phyloP scores from a whole-genome alignment of 2,329 filamentous ascomycete species.

The Emydomyces testavorans region DNA sequence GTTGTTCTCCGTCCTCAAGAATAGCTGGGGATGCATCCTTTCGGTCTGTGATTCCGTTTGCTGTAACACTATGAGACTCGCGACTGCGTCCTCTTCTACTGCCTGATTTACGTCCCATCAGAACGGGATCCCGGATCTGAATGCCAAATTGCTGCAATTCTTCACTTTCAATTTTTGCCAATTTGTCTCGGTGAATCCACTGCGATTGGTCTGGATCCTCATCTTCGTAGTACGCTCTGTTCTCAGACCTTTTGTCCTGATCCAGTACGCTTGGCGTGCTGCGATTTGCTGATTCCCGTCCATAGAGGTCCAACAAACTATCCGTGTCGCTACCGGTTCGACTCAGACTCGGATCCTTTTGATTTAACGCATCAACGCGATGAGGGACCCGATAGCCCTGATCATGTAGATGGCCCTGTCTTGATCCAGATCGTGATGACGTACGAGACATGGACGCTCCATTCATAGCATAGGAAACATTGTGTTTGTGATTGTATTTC shows the following conservation, averaged over 20 bases:
- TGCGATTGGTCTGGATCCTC: constrained; percentile 29
- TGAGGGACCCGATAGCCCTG: constrained; percentile 20
- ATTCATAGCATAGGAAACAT: constrained; percentile 25
- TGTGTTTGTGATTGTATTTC: constrained; percentile 24
- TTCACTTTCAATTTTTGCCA: constrained; percentile 41
- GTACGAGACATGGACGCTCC: constrained; percentile 26
- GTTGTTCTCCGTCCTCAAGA: constrained; percentile 27
- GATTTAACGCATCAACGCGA: constrained; percentile 24
- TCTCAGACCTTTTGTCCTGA: constrained; percentile 11
- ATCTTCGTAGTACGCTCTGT: constrained; percentile 14
- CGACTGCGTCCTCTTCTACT: constrained; percentile 29
- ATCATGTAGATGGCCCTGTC: constrained; percentile 24
- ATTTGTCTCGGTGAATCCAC: constrained; percentile 43
- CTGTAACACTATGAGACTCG: constrained; percentile 26
- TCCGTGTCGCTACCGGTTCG: constrained; percentile 32
- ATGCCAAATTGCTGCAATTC: constrained; percentile 40
- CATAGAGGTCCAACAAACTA: constrained; percentile 29
- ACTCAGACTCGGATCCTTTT: constrained; percentile 26
- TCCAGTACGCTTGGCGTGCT: constrained; percentile 21
- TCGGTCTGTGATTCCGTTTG: constrained; percentile 24
- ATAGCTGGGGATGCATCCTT: constrained; percentile 27
- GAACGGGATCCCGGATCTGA: constrained; percentile 29
- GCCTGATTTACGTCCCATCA: constrained; percentile 28
- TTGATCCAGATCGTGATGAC: constrained; percentile 27
- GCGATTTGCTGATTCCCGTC: constrained; percentile 22